These are phyloP conservation scores for Discostella stelligeroides DNA, from an alignment of 108 stramenopile genomes.

Conservation along the genomic window DNA sequence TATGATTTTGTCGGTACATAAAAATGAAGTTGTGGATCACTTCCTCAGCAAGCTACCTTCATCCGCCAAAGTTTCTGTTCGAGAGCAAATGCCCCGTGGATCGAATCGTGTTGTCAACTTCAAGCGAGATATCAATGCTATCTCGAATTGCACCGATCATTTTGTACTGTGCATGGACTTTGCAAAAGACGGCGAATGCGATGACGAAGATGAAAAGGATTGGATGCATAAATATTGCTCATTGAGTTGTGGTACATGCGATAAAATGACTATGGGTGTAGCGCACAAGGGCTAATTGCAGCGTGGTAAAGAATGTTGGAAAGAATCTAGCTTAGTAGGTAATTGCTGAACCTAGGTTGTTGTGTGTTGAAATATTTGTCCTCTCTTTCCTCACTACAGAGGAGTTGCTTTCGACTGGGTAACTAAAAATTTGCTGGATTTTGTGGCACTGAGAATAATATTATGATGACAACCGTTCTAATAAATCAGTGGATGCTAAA, in stretches of 20 bases:
- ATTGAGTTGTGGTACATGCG: conserved; percentile 44
- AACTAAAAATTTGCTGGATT: too few species aligned
- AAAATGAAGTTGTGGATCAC: conserved; percentile 20
- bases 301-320: not conserved
- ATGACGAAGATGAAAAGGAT: conserved; percentile 42
- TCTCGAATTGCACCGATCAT: conserved; percentile 39
- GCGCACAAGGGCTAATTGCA: not conserved
- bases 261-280: conserved; percentile 20
- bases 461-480: too few species aligned
- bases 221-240: conserved; percentile 48
- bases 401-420: too few species aligned
- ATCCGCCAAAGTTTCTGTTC: conserved; percentile 25
- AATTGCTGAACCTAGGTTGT: too few species aligned
- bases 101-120: conserved; percentile 47
- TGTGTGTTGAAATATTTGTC: too few species aligned
- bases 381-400: too few species aligned
- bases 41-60: conserved; percentile 40
- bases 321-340: too few species aligned
- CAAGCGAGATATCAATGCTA: conserved; percentile 51
- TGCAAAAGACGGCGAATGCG: conserved; percentile 51
- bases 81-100: conserved; percentile 50
- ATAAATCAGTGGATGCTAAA: too few species aligned
- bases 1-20: conserved; percentile 32
- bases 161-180: conserved; percentile 46
- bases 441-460: too few species aligned